A percentile compares a stretch with the other conserved stretches of the same genome.
These are phyloP conservation scores for Aureobasidium sp. DNA, from an alignment of 2,329 filamentous ascomycete genomes.

Conservation along the genomic window DNA sequence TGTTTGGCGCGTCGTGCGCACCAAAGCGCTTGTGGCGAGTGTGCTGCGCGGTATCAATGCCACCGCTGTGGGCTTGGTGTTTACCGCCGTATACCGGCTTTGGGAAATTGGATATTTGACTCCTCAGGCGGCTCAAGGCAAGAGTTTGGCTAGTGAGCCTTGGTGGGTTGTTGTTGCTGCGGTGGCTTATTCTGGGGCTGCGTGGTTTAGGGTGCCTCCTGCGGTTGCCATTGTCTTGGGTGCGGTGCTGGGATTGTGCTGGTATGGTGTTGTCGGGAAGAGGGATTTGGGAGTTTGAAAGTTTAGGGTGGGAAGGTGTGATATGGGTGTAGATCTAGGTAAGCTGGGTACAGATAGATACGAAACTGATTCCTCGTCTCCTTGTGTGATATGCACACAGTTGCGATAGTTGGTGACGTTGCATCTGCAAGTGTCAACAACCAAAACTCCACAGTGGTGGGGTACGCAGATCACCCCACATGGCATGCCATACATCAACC, in stretches of 20 bases:
- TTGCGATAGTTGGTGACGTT: not conserved
- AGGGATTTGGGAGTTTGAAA: no score
- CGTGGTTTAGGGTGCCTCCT: slow-evolving; percentile 35
- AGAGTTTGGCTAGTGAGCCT: slow-evolving; percentile 33
- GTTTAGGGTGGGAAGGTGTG: no score
- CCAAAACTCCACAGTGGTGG: not conserved
- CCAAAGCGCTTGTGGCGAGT: slow-evolving; percentile 29
- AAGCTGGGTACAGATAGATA: no score
- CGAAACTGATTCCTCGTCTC: no score
- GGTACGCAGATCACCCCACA: not conserved
- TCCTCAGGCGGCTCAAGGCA: slow-evolving; percentile 29
- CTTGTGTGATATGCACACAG: no score
- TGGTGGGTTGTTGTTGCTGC: slow-evolving; percentile 42
- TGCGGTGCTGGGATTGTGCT: slow-evolving; percentile 32
- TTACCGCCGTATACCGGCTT: slow-evolving; percentile 39
- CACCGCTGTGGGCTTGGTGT: slow-evolving; percentile 37
- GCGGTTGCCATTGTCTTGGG: slow-evolving; percentile 35
- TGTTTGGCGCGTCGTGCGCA: slow-evolving; percentile 34
- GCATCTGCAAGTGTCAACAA: not conserved
- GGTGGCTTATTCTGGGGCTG: slow-evolving; percentile 34
- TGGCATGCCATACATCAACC: not conserved
- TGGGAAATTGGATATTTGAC: slow-evolving; percentile 40
- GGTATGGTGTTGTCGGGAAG: slow-evolving; percentile 32
- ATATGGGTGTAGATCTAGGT: no score
- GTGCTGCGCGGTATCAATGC: slow-evolving; percentile 37